Percentiles rank a stretch among this genome's conserved stretches.
phyloP scores from a whole-genome alignment of 75 land plant species.

The Pinus albicaulis region DNA sequence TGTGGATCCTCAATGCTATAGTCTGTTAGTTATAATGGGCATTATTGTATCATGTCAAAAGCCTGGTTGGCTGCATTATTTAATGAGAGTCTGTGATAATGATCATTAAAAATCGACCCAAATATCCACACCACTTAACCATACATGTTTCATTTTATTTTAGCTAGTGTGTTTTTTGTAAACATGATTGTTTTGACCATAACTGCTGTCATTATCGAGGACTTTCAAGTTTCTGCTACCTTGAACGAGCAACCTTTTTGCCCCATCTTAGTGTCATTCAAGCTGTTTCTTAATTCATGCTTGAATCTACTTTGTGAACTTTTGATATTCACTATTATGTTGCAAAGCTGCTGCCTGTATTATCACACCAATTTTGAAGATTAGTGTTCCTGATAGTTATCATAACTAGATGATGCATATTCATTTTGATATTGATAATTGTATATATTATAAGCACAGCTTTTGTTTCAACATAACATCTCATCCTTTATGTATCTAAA shows the following conservation, averaged over 20 bases:
- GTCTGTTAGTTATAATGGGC: neutral
- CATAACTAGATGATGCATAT: neutral
- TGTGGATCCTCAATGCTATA: neutral
- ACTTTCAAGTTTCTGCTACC: neutral
- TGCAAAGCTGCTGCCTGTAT: neutral
- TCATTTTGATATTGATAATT: no score
- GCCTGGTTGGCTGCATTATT: neutral
- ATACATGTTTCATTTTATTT: neutral
- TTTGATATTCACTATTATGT: neutral
- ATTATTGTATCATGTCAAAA: neutral
- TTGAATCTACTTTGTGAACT: neutral
- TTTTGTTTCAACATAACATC: no score
- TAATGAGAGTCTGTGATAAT: neutral
- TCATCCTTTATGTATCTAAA: no score
- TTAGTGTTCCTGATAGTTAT: neutral
- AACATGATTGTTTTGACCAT: neutral
- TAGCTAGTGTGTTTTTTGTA: neutral
- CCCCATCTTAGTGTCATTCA: neutral
- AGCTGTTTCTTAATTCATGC: neutral
- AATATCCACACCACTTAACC: neutral
- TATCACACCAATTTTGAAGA: neutral
- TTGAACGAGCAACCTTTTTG: neutral
- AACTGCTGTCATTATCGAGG: no score
- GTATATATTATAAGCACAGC: no score
- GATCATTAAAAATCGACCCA: neutral